Evolutionary conservation across 441 rosid genomes (phyloP), one percentile per base, ranked within the genome.

Genomic region (Croton setiger): DNA sequence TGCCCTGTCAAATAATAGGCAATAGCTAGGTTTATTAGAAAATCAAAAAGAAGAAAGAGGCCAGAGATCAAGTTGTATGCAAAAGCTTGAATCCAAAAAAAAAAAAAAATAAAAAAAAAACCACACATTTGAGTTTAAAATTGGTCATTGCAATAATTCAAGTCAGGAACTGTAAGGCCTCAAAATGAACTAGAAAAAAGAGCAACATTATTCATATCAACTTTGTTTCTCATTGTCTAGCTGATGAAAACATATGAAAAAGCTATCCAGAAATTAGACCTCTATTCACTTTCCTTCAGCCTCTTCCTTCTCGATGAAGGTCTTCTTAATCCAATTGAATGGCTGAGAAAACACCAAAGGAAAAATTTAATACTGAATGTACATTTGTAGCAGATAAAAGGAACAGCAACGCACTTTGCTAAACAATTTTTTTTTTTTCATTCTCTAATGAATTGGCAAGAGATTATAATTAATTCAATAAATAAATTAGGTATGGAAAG

Each of bases 291-390:
- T 83, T 54, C 71, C 80, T 75, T 85, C 85, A 2, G 85, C 1
- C 70, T 67, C 74, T 0, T 75, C 86, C 75, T 87, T 90, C 79
- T 89, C 95, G 0, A 91, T 72, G 75, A 91, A 89, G 11, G 96
- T 93, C 86, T 79, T 93, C 88, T 85, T 89, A 67, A 93, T 74
- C 96, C 96, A 93, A 82, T 70, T 87, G 77, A 91, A 89, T 4
- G 98, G 98, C 97, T 93, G 89, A 33, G 17, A 59, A 60, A 63
- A 53, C 37, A 56, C 64, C 51, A 55, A 48, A 1, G 33, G n/a
- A 49, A 7, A 71, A 52, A 10, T 21, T 55, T 31, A 37, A 15
- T 7, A 47, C 43, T 51, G 14, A 10, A 67, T 36, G 62, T 1
- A n/a, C 21, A 61, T 15, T 21, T 20, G 10, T 17, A 57, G 20